Evolutionary conservation across 2,329 filamentous ascomycete genomes (phyloP).

Genomic region (Aspergillus pseudoglaucus): DNA sequence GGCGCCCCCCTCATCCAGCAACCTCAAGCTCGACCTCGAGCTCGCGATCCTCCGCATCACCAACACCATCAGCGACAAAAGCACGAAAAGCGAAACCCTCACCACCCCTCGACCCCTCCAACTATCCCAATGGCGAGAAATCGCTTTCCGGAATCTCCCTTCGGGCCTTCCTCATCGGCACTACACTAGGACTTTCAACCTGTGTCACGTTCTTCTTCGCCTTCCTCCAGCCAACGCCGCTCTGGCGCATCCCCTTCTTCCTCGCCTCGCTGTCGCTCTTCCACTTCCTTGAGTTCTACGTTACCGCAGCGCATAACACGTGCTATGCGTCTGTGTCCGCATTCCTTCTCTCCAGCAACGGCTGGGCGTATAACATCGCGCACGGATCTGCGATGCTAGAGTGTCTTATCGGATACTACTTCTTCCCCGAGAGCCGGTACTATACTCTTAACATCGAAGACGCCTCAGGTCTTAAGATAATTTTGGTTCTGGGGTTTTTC

Average conservation of each 20-base stretch:
- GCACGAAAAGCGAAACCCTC: conserved; percentile 4
- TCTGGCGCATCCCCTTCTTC: conserved; percentile 55
- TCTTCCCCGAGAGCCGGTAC: conserved; percentile 33
- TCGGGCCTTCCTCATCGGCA: conserved; percentile 40
- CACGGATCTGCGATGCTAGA: conserved; percentile 70
- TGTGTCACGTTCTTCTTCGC: conserved; percentile 24
- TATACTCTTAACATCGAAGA: conserved; percentile 37
- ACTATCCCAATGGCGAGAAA: conserved; percentile 33
- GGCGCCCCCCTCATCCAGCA: conserved; percentile 12
- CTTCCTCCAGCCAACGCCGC: conserved; percentile 23
- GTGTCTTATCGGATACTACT: conserved; percentile 44
- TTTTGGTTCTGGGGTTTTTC: conserved; percentile 52
- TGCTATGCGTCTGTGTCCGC: conserved; percentile 63
- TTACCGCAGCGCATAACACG: conserved; percentile 78
- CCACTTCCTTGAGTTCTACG: conserved; percentile 96
- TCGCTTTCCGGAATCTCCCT: conserved; percentile 41
- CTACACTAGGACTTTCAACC: conserved; percentile 31
- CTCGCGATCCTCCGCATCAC: not conserved
- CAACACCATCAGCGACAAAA: conserved; percentile 5
- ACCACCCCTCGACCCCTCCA: conserved; percentile 21
- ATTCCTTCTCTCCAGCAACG: conserved; percentile 81
- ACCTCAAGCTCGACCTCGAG: not conserved
- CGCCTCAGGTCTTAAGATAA: conserved; percentile 23
- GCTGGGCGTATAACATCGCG: conserved; percentile 74
- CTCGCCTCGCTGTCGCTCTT: conserved; percentile 63